Evolutionary conservation across 139 green algal species (phyloP), one percentile per base, ranked within the genome.

Genomic region (Closterium sp.): DNA sequence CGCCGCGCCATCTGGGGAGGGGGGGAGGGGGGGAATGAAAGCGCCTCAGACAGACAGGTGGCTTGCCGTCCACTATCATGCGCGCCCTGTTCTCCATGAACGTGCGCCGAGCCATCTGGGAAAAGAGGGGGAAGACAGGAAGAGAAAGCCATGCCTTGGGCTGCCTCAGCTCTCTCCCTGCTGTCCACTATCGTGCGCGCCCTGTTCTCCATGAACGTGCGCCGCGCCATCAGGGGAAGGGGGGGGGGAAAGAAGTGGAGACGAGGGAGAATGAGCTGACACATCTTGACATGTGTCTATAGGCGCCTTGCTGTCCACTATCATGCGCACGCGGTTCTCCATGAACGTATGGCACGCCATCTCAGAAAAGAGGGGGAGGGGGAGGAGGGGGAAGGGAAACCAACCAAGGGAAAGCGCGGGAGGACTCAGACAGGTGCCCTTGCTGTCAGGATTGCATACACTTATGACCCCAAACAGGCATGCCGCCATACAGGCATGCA

Each of bases 1-100:
- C 31, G 5, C 3, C 76, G 32, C 76, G 89, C 66, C 81, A 43
- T 33, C 66, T 90, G 86, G 33, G 64, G 66, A 30, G 19, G 21
- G 28, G 6, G 36, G 36, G 36, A 55, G 6, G 36, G 6, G 36
- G 36, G 6, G 36, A 55, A 19, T 16, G 16, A 76, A 19, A 16
- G 55, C 55, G 55, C 55, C 55, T 19, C 25, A 19, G 5, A 28
- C 16, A 16, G 25, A 76, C 55, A 76, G 16, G 55, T 76, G 55
- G 16, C 55, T 76, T 76, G 55, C 55, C 25, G 88, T 91, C 88
- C n/a, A 81, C 69, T 30, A 90, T 88, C 84, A 92, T 84, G 21
- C 89, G 33, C 35, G n/a, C 36, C 33, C 84, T 34, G 34, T 92
- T 92, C 33, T 89, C 34, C 38, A 92, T 88, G 32, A 92, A 92